phyloP scores from a whole-genome alignment of 2,329 filamentous ascomycete species.

The Ophiocordyceps unilateralis region DNA sequence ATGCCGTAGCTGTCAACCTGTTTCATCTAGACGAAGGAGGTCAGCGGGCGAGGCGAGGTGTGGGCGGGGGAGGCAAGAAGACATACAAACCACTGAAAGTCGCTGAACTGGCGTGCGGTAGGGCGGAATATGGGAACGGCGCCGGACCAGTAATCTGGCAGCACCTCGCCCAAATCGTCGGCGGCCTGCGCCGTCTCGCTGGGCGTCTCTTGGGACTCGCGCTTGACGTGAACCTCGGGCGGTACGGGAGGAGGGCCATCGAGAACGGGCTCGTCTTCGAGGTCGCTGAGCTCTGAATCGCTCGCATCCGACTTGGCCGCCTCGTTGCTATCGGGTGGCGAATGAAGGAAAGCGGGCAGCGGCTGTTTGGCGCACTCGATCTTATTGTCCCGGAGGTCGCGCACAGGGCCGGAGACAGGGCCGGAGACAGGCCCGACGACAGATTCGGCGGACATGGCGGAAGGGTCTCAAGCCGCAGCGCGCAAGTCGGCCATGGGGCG shows the following conservation, averaged over 20 bases:
- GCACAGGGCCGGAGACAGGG: constrained; percentile 8
- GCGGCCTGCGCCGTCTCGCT: constrained; percentile 19
- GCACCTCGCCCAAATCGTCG: constrained; percentile 58
- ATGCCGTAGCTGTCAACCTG: constrained; percentile 90
- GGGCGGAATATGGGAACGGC: constrained; percentile 89
- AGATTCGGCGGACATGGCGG: constrained; percentile 29
- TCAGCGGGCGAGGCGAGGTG: constrained; percentile 5
- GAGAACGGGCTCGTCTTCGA: constrained; percentile 35
- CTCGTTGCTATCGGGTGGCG: constrained; percentile 47
- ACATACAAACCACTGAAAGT: constrained; percentile 79
- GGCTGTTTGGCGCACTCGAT: constrained; percentile 18
- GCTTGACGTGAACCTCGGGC: background rate
- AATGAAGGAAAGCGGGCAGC: constrained; percentile 34
- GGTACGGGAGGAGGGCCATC: constrained; percentile 12
- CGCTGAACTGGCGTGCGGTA: constrained; percentile 85
- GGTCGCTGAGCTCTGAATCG: constrained; percentile 49
- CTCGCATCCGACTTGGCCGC: constrained; percentile 39
- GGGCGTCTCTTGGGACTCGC: constrained; percentile 5
- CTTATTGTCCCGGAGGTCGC: constrained; percentile 11
- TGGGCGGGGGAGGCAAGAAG: background rate
- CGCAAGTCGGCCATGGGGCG: constrained; percentile 18
- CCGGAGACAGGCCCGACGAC: constrained; percentile 2
- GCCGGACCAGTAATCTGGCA: constrained; percentile 80
- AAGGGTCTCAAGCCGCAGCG: constrained; percentile 16
- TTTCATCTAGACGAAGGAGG: constrained; percentile 34